Base-by-base conservation (phyloP, 2,329 filamentous ascomycete genomes). In the Ophiostoma pallidulum region DNA sequence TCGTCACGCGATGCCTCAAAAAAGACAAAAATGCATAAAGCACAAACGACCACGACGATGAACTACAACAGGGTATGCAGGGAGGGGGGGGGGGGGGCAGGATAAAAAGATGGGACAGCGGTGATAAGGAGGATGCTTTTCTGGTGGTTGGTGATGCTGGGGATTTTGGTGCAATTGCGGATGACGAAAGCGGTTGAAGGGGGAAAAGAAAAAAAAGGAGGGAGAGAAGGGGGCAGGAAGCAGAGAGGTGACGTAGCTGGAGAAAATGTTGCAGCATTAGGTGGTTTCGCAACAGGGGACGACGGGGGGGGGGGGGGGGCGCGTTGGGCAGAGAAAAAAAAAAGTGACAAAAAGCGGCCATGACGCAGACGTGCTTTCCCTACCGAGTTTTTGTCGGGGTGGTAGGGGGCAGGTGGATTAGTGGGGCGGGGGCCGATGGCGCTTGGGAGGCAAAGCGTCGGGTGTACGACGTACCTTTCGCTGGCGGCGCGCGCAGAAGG, bases 161-260 rank as follows among this genome's bases (percentile, higher is more conserved):
- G 22, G 20, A n/a, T n/a, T 40, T 41, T 36, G 43, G 29, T 38
- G 44, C 36, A 48, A 40, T 31, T 10, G 29, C 16, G 20, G 48
- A 50, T 45, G 50, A 45, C 40, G 41, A 50, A 39, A 48, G 43
- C 45, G 39, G 47, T 50, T 45, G 33, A 42, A 35, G 37, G 26
- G 32, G 41, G 42, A 42, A 33, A 51, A 43, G 47, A 28, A 47
- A 49, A 49, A 46, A 40, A 41, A 18, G 16, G 37, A 39, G 39
- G 33, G 38, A 48, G 29, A 29, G 36, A 39, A 40, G 20, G 22
- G 28, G 20, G 28, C 28, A 19, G 39, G 26, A 43, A 19, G n/a
- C n/a, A 29, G 33, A 14, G 20, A 51, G 47, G 54, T 56, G 54
- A 56, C 54, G 54, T 56, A 56, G 53, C 54, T 53, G 54, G 49